These are phyloP conservation scores for Trichoderma aggressivum DNA, from an alignment of 2,329 filamentous ascomycete genomes.

Conservation along the genomic window DNA sequence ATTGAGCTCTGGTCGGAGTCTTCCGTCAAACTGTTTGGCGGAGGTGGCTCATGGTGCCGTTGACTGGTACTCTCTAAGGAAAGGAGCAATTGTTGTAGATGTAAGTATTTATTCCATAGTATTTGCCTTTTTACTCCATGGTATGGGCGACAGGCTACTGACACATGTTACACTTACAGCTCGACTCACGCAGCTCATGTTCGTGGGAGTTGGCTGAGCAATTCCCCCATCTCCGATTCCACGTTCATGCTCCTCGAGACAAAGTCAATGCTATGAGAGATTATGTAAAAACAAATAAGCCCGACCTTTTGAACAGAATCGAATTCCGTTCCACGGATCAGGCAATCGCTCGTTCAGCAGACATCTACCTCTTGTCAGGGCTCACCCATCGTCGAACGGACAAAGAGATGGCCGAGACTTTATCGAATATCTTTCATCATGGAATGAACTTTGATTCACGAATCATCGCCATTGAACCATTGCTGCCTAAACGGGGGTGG, in stretches of 20 bases:
- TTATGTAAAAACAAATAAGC: neutral
- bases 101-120: neutral
- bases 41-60: neutral
- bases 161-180: neutral
- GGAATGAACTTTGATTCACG: neutral
- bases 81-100: neutral
- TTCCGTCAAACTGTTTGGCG: neutral
- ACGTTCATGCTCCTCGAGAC: neutral
- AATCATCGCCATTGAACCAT: neutral
- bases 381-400: slow-evolving; percentile 49
- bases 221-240: neutral
- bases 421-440: slow-evolving; percentile 7
- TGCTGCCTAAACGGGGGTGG: neutral
- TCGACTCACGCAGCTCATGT: neutral
- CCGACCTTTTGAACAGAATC: neutral
- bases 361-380: slow-evolving; percentile 26
- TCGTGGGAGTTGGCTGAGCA: neutral
- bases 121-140: neutral
- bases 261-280: neutral
- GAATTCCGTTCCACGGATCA: neutral
- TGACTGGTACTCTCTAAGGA: neutral
- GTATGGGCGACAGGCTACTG: neutral
- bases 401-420: slow-evolving; percentile 31
- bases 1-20: neutral
- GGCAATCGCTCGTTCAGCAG: neutral